Percentiles rank a stretch among this genome's conserved stretches.
phyloP scores from a whole-genome alignment of 1,284 basidiomycete species.

The Ganoderma multipileum region DNA sequence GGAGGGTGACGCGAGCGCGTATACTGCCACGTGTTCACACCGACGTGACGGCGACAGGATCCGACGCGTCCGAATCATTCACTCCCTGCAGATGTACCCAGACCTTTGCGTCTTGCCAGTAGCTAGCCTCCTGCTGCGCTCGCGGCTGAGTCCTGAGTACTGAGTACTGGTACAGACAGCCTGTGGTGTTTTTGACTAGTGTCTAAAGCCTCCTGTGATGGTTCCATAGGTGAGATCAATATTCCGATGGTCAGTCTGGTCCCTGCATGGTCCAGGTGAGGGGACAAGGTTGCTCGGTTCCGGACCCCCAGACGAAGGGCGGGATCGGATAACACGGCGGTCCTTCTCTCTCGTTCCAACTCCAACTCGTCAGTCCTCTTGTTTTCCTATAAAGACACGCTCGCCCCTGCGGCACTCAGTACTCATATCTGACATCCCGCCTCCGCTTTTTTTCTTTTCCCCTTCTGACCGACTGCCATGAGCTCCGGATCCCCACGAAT shows the following conservation, averaged over 20 bases:
- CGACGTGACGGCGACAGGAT: constrained; percentile 24
- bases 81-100: too few species aligned
- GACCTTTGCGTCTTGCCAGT: background rate
- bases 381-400: background rate
- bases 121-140: too few species aligned
- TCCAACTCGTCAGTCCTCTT: background rate
- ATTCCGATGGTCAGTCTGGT: background rate
- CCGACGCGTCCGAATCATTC: constrained; percentile 14
- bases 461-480: background rate
- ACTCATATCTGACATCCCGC: background rate
- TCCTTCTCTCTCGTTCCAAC: background rate
- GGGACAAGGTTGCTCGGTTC: background rate
- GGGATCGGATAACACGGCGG: background rate
- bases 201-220: too few species aligned
- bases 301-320: background rate
- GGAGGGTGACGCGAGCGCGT: background rate
- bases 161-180: too few species aligned
- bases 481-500: background rate
- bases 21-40: constrained; percentile 19
- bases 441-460: background rate
- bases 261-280: too few species aligned
- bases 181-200: background rate
- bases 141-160: background rate
- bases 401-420: background rate
- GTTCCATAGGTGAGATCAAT: background rate